Percentiles rank a stretch among this genome's conserved stretches.
These are phyloP conservation scores for Neocatenulostroma microsporum DNA, from an alignment of 2,329 filamentous ascomycete species.

Conservation along the genomic window DNA sequence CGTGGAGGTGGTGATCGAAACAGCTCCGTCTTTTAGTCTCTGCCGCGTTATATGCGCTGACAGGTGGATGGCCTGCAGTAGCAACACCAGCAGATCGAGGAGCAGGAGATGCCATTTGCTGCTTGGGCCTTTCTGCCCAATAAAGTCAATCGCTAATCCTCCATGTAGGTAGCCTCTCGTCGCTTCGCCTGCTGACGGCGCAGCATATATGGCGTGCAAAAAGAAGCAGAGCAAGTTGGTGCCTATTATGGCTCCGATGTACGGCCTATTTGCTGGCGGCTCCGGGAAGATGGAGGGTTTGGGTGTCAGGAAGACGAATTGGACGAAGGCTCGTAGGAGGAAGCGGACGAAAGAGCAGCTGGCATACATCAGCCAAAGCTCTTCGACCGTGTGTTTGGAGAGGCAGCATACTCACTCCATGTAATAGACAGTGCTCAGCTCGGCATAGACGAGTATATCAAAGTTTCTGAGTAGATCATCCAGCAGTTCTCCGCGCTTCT, in stretches of 20 bases:
- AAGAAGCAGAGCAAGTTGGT: constrained; percentile 51
- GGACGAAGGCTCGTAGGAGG: constrained; percentile 46
- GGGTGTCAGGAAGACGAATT: constrained; percentile 53
- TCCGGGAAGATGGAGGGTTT: constrained; percentile 47
- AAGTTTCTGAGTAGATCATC: constrained; percentile 50
- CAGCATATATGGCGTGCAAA: constrained; percentile 39
- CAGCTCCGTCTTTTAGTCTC: constrained; percentile 34
- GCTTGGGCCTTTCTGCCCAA: constrained; percentile 52
- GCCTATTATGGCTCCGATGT: constrained; percentile 46
- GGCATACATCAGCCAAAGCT: constrained; percentile 11
- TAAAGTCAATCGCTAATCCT: constrained; percentile 56
- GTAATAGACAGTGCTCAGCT: constrained; percentile 55
- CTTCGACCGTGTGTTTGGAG: too few relatives aligned
- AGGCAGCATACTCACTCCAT: constrained; percentile 51
- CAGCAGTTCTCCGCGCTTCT: constrained; percentile 41
- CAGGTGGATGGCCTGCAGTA: constrained; percentile 51
- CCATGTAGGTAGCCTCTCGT: constrained; percentile 52
- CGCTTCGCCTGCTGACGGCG: constrained; percentile 40
- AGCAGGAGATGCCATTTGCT: constrained; percentile 45
- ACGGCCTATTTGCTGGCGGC: constrained; percentile 43
- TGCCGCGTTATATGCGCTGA: constrained; percentile 47
- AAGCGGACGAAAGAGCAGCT: constrained; percentile 53
- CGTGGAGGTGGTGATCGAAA: constrained; percentile 4
- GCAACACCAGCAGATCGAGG: constrained; percentile 48
- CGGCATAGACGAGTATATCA: constrained; percentile 53